These are phyloP conservation scores for Nymphaea thermarum DNA, from an alignment of 164 flowering plant genomes.

Conservation along the genomic window DNA sequence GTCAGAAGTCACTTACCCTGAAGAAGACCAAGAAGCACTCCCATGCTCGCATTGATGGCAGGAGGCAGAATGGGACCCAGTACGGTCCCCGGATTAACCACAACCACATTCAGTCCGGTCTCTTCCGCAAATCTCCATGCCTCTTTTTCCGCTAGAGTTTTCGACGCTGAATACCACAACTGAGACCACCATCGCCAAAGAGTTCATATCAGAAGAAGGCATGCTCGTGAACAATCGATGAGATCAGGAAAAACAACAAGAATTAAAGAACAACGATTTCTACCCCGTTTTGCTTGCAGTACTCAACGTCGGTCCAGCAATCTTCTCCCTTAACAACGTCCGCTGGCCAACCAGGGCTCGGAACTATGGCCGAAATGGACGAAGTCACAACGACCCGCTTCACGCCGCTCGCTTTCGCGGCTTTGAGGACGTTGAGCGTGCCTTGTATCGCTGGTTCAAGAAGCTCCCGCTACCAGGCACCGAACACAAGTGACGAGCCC, in stretches of 20 bases:
- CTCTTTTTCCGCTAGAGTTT: slow-evolving; percentile 79
- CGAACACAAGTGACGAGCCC: too few relatives aligned
- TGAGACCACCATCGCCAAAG: slow-evolving; percentile 20
- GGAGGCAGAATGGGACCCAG: slow-evolving; percentile 82
- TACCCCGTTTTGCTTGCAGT: slow-evolving; percentile 59
- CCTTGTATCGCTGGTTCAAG: slow-evolving; percentile 79
- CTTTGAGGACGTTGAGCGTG: slow-evolving; percentile 57
- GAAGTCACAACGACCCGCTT: slow-evolving; percentile 86
- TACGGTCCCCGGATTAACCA: slow-evolving; percentile 74
- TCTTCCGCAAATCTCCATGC: slow-evolving; percentile 82
- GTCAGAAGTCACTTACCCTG: not conserved
- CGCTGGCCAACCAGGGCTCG: slow-evolving; percentile 66
- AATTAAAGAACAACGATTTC: not conserved
- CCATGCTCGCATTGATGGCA: not conserved
- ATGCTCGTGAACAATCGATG: not conserved
- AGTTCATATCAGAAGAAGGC: too few relatives aligned
- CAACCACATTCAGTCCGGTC: slow-evolving; percentile 64
- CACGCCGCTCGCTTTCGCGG: slow-evolving; percentile 61
- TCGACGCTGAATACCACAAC: slow-evolving; percentile 40
- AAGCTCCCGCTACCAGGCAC: slow-evolving; percentile 36
- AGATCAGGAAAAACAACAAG: not conserved
- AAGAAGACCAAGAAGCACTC: not conserved
- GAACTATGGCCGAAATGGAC: slow-evolving; percentile 57
- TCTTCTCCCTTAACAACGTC: slow-evolving; percentile 52
- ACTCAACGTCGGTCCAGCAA: slow-evolving; percentile 78